Percentiles rank a stretch among this genome's conserved stretches.
Conservation (phyloP, 495 filamentous ascomycete species). For the Penicillium tannophilum region DNA sequence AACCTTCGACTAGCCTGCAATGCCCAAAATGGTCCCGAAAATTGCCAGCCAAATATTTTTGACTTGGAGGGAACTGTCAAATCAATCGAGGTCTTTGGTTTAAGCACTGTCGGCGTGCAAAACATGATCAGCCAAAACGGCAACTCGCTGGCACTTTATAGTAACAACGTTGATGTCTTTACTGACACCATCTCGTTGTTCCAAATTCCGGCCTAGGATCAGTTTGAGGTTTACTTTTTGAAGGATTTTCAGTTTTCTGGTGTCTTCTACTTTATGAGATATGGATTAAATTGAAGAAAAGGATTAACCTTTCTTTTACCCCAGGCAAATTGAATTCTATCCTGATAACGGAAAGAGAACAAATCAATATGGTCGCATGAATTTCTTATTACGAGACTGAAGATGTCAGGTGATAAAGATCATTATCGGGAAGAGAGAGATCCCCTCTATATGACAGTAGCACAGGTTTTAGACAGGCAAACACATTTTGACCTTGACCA, state of each 20-base stretch:
- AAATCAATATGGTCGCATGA: neutral
- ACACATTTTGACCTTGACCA: no score
- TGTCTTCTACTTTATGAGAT: neutral
- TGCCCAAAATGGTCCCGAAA: neutral
- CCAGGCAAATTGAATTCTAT: neutral
- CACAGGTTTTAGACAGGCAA: no score
- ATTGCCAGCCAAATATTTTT: neutral
- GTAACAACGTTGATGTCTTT: neutral
- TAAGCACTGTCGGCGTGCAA: neutral
- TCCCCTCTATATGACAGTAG: no score
- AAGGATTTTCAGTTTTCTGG: neutral
- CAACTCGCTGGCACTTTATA: neutral
- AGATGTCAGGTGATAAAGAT: no score
- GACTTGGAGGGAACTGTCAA: neutral
- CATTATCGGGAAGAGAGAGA: no score
- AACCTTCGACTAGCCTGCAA: neutral
- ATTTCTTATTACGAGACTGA: no score
- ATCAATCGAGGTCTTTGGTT: neutral
- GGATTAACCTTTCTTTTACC: neutral
- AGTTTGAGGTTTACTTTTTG: neutral
- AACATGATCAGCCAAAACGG: neutral
- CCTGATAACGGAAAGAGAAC: neutral
- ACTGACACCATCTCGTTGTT: neutral
- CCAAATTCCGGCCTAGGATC: neutral
- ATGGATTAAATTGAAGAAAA: neutral